Evolutionary conservation across 441 rosid species (phyloP).

Genomic region (Pelargonium cotyledonis): DNA sequence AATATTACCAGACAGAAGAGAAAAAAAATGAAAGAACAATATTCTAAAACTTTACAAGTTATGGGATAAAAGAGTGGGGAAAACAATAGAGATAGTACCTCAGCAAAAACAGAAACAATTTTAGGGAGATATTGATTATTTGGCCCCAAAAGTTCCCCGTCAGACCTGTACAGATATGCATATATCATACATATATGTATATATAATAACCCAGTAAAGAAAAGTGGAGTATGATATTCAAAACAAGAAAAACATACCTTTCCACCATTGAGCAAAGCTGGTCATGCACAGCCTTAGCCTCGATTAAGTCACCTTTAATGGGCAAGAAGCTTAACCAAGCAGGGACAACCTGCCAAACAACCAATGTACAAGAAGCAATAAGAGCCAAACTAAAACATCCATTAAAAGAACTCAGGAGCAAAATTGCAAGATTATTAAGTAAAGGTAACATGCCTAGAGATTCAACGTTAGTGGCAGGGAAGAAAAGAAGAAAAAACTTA

Average conservation of each 20-base stretch:
- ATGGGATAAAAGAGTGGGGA: not conserved
- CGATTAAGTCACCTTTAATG: slow-evolving; percentile 80
- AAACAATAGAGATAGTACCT: slow-evolving; percentile 37
- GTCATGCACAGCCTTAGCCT: slow-evolving; percentile 95
- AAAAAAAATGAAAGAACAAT: not conserved
- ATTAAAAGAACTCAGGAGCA: not conserved
- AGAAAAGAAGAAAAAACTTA: too few relatives aligned
- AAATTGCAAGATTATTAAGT: too few relatives aligned
- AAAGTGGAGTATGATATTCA: not conserved
- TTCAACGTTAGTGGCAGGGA: too few relatives aligned
- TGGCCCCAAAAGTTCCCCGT: slow-evolving; percentile 73
- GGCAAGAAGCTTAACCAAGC: slow-evolving; percentile 99
- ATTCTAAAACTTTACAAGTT: not conserved
- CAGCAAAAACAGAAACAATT: slow-evolving; percentile 83
- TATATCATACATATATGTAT: not conserved
- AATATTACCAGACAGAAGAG: not conserved
- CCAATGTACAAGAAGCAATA: not conserved
- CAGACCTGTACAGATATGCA: slow-evolving; percentile 54
- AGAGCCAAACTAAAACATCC: slow-evolving; percentile 1
- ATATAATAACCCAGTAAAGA: not conserved
- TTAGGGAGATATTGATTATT: slow-evolving; percentile 84
- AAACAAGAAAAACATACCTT: slow-evolving; percentile 39
- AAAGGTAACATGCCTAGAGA: too few relatives aligned
- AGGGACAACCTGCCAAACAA: slow-evolving; percentile 63
- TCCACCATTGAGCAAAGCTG: slow-evolving; percentile 97